Evolutionary conservation across 2,329 filamentous ascomycete species (phyloP).

Genomic region (Emmonsia crescens): DNA sequence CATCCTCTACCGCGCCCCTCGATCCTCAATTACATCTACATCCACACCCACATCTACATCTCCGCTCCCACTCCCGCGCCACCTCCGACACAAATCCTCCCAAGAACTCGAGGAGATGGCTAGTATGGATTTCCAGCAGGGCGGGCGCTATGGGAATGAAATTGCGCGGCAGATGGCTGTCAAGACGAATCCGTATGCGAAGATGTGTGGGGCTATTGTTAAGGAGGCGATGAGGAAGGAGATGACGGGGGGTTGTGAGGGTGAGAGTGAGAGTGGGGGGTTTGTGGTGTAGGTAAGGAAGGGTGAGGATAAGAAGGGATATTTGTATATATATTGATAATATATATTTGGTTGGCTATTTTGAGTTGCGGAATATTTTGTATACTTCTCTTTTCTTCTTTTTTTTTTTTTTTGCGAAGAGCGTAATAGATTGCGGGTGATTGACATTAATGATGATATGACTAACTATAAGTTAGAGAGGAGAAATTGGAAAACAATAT

Average conservation of each 20-base stretch:
- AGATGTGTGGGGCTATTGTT: constrained; percentile 52
- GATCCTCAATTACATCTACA: neutral
- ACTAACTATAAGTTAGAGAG: neutral
- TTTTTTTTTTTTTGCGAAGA: too few relatives aligned
- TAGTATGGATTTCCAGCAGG: constrained; percentile 44
- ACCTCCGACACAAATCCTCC: constrained; percentile 23
- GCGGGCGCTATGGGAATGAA: constrained; percentile 46
- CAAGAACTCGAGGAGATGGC: constrained; percentile 45
- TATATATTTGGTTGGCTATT: too few relatives aligned
- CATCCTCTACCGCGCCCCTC: constrained; percentile 29
- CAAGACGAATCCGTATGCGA: constrained; percentile 52
- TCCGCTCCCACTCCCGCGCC: constrained; percentile 16
- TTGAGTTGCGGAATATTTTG: too few relatives aligned
- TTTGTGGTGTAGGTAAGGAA: neutral
- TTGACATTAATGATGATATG: too few relatives aligned
- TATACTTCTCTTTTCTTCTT: too few relatives aligned
- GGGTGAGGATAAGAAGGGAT: neutral
- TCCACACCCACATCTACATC: constrained; percentile 7
- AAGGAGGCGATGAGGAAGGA: constrained; percentile 50
- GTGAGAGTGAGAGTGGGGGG: constrained; percentile 11
- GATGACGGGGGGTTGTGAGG: constrained; percentile 24
- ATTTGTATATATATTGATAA: too few relatives aligned
- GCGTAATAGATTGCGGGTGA: neutral
- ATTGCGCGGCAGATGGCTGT: constrained; percentile 48
- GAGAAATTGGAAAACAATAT: neutral